phyloP scores from a whole-genome alignment of 805 yeast species.

The Starmerella potacharoeniae region DNA sequence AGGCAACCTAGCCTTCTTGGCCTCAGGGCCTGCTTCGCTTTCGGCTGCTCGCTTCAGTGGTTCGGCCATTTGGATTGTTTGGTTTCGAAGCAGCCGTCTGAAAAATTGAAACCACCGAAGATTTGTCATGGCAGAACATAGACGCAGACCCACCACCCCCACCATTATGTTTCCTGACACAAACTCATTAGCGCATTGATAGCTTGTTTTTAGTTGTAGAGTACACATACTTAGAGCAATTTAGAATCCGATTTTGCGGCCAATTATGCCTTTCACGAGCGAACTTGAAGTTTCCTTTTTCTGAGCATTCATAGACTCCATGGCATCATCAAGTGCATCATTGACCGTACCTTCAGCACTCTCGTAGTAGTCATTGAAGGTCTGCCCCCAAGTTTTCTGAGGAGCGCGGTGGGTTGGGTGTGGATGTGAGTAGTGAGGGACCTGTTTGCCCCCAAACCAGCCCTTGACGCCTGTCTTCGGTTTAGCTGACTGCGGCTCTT shows the following conservation, averaged over 20 bases:
- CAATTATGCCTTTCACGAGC: constrained; percentile 18
- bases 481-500: constrained; percentile 6
- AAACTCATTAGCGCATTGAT: no score
- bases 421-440: constrained; percentile 11
- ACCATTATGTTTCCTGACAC: no score
- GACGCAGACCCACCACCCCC: neutral
- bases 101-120: constrained; percentile 3
- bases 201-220: neutral
- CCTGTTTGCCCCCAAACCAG: constrained; percentile 11
- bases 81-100: constrained; percentile 2
- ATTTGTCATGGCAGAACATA: neutral
- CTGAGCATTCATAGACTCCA: constrained; percentile 15
- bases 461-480: neutral
- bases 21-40: constrained; percentile 1
- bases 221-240: neutral
- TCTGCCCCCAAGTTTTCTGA: constrained; percentile 24
- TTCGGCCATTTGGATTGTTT: constrained; percentile 3
- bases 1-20: constrained; percentile 30
- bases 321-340: constrained; percentile 40
- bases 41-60: constrained; percentile 11
- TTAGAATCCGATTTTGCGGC: constrained; percentile 22
- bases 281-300: constrained; percentile 19
- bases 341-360: constrained; percentile 35
- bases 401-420: constrained; percentile 6
- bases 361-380: constrained; percentile 23